phyloP scores from a whole-genome alignment of 2,329 filamentous ascomycete genomes.

The Phaeophleospora eucalypticola region DNA sequence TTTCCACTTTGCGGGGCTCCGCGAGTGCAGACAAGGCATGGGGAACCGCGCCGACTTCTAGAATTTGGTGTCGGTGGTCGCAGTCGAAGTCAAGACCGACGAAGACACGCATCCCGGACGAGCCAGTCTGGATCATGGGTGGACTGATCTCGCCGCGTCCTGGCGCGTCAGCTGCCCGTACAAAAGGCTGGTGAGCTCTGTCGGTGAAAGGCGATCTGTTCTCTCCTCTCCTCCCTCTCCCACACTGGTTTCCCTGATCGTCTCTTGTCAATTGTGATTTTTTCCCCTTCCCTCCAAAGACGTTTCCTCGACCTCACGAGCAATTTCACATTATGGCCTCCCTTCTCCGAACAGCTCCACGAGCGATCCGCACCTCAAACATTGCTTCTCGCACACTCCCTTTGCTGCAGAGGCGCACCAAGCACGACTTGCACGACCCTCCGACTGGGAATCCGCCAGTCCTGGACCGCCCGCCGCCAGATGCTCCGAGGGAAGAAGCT shows the following conservation, averaged over 20 bases:
- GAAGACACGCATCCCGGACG: too few relatives aligned
- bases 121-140: too few relatives aligned
- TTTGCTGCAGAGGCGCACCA: constrained; percentile 18
- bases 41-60: not conserved
- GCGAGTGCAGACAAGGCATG: not conserved
- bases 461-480: constrained; percentile 27
- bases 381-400: constrained; percentile 10
- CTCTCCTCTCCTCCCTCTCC: too few relatives aligned
- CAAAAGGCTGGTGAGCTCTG: too few relatives aligned
- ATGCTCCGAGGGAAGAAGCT: constrained; percentile 31
- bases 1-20: too few relatives aligned
- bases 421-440: constrained; percentile 30
- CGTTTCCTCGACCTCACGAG: too few relatives aligned
- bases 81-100: too few relatives aligned
- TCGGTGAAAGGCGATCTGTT: too few relatives aligned
- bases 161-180: not conserved
- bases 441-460: constrained; percentile 30
- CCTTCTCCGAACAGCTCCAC: constrained; percentile 19
- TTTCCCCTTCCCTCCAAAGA: too few relatives aligned
- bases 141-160: not conserved
- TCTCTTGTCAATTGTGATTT: too few relatives aligned
- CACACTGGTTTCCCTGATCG: too few relatives aligned
- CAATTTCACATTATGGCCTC: constrained; percentile 22
- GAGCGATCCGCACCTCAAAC: constrained; percentile 14
- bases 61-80: too few relatives aligned